Base-by-base conservation (phyloP, 768 basidiomycete genomes). In the Russula lepida region DNA sequence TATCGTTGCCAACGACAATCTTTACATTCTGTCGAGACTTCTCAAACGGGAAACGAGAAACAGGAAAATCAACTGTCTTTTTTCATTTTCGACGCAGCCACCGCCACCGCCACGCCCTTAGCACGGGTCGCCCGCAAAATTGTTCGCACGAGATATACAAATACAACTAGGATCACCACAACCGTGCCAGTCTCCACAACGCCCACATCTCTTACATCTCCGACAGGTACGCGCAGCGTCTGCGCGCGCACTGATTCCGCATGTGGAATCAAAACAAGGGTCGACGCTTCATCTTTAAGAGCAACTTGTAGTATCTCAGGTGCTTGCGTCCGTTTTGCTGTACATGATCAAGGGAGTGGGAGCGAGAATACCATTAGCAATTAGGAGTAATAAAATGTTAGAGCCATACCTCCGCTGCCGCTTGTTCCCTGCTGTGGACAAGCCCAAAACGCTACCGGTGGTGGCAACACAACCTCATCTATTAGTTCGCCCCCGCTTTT, bases 221-320 rank as follows among this genome's bases (percentile, higher is more conserved):
- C 62, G 9, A 63, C 52, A 12, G 62, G 56, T 30, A 63, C 62
- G n/a, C 37, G 46, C 13, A 63, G 47, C 32, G 28, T 58, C 52
- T 63, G 61, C 37, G 37, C 52, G 2, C 15, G 44, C 46, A 49
- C 8, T 0, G 37, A 15, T 25, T 41, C 37, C 4, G 23, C 46
- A 54, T 17, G 61, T 15, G 52, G 56, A 17, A 63, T 54, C 46
- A 41, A 49, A 4, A 58, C 30, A 28, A 63, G 35, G 37, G 27
- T 28, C 35, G 44, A 41, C 6, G 6, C 15, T 7, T 11, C 44
- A 7, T n/a, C 17, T 27, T 35, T 17, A 43, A 54, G 44, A 35
- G 37, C 27, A 8, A 52, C 11, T 30, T 25, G 52, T 23, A 63
- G 23, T 30, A 39, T 23, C 11, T 49, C 37, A 3, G 56, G 52